These are phyloP conservation scores for Alnus rubra DNA, from an alignment of 306 rosid species.

Conservation along the genomic window DNA sequence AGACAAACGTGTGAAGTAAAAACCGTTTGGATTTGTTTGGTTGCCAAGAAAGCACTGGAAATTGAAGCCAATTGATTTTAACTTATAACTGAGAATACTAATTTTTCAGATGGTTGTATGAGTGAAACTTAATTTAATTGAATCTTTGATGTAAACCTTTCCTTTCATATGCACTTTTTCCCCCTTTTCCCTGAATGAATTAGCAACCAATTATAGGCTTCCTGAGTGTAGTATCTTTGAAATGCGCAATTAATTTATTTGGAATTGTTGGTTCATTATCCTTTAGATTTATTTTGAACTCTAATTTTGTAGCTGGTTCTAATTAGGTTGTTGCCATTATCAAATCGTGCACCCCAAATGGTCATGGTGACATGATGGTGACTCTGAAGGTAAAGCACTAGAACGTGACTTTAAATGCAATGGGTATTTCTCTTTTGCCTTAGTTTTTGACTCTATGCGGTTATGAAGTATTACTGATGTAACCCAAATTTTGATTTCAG, in stretches of 20 bases:
- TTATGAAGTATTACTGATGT: not conserved
- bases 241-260: not conserved
- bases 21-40: not conserved
- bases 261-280: not conserved
- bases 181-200: not conserved
- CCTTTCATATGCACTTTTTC: too few relatives aligned
- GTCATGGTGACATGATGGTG: conserved; percentile 69
- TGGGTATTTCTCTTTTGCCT: not conserved
- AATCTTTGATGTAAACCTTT: not conserved
- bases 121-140: not conserved
- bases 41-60: not conserved
- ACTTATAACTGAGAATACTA: not conserved
- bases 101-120: not conserved
- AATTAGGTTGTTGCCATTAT: conserved; percentile 56
- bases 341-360: conserved; percentile 70
- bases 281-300: not conserved
- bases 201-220: conserved; percentile 1
- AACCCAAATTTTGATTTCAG: conserved; percentile 44
- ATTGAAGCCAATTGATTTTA: not conserved
- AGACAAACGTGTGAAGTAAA: not conserved
- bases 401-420: not conserved
- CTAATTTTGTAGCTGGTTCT: conserved; percentile 10
- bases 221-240: not conserved
- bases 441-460: not conserved
- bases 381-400: conserved; percentile 61